Percentiles rank a stretch among this genome's conserved stretches.
Evolutionary conservation across 2,329 filamentous ascomycete genomes (phyloP).

Genomic region (Didymella keratinophila): DNA sequence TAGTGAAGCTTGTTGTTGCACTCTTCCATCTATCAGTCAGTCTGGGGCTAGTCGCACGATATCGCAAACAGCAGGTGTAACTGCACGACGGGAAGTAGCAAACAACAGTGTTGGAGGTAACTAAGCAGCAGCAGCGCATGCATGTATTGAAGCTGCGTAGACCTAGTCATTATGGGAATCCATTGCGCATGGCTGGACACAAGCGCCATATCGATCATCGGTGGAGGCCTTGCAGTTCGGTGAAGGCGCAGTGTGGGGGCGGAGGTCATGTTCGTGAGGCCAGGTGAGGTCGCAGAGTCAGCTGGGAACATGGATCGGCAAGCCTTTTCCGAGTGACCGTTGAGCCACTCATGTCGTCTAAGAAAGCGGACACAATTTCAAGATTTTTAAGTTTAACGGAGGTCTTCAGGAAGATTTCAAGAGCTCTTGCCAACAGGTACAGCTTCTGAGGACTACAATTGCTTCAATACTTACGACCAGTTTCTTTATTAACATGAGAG

Average conservation of each 20-base stretch:
- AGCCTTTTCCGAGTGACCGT: conserved; percentile 7
- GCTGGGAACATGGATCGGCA: conserved; percentile 16
- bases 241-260: conserved; percentile 17
- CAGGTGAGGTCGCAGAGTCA: conserved; percentile 15
- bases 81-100: conserved; percentile 7
- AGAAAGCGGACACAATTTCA: no score
- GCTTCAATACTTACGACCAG: no score
- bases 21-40: conserved; percentile 2
- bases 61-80: conserved; percentile 9
- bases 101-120: background rate
- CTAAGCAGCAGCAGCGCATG: background rate
- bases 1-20: background rate
- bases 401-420: no score
- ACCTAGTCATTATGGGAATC: background rate
- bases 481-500: no score
- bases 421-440: no score
- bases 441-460: no score
- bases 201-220: conserved; percentile 8
- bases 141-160: conserved; percentile 10
- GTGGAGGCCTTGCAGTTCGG: conserved; percentile 17
- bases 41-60: background rate
- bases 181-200: conserved; percentile 1
- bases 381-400: no score
- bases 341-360: no score
- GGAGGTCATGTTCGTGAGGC: conserved; percentile 10